Evolutionary conservation across 208 protist species (phyloP).

Genomic region (Crithidia expoeki): DNA sequence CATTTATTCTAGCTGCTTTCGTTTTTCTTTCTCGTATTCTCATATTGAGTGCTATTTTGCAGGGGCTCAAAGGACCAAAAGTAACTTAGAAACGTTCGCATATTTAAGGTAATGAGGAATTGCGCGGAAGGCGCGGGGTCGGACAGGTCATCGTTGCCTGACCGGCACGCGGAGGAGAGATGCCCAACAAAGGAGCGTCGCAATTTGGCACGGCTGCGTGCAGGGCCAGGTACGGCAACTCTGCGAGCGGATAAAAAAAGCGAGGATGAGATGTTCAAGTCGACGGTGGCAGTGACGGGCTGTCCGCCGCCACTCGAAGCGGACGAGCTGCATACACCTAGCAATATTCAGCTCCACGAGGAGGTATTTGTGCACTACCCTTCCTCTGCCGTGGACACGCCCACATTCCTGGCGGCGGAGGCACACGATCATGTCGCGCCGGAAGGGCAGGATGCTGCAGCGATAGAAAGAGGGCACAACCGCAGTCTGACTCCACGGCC

Average conservation of each 20-base stretch:
- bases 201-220: not conserved
- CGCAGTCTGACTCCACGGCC: not conserved
- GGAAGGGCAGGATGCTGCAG: not conserved
- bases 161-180: not conserved
- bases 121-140: not conserved
- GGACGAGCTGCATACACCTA: conserved; percentile 8
- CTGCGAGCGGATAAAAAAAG: conserved; percentile 6
- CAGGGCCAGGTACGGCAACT: conserved; percentile 6
- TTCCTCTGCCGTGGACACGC: not conserved
- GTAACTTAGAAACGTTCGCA: too few relatives aligned
- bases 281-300: conserved; percentile 22
- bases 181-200: not conserved
- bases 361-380: conserved; percentile 25
- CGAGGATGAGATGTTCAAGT: conserved; percentile 14
- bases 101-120: conserved; percentile 9
- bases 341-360: conserved; percentile 26
- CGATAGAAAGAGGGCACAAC: not conserved
- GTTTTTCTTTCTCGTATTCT: too few relatives aligned
- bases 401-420: not conserved
- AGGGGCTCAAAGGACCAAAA: too few relatives aligned
- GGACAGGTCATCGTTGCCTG: not conserved
- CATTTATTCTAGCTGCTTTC: too few relatives aligned
- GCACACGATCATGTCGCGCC: not conserved
- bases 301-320: not conserved
- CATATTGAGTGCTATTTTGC: too few relatives aligned